phyloP scores from a whole-genome alignment of 2,329 filamentous ascomycete genomes.

The Bipolaris gigantea region DNA sequence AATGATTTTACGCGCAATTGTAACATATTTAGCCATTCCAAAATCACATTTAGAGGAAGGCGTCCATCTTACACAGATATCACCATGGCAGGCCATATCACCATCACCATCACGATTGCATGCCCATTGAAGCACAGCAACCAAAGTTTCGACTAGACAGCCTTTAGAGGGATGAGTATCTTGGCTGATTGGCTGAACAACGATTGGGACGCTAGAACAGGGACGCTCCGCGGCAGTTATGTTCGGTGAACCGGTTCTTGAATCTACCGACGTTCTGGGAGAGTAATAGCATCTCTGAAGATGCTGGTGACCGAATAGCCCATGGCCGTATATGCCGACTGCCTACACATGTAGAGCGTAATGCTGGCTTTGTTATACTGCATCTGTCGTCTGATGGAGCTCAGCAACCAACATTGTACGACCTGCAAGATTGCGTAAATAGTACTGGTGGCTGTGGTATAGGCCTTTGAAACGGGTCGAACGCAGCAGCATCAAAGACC shows the following conservation, averaged over 20 bases:
- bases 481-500: slow-evolving; percentile 23
- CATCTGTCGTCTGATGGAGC: background rate
- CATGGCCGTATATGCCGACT: background rate
- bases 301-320: background rate
- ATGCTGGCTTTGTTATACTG: background rate
- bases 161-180: background rate
- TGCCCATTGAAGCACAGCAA: background rate
- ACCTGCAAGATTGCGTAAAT: slow-evolving; percentile 4
- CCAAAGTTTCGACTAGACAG: background rate
- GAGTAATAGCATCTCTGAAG: background rate
- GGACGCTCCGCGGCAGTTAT: background rate
- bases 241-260: background rate
- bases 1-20: background rate
- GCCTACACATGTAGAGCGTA: background rate
- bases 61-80: background rate
- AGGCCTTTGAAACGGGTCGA: slow-evolving; percentile 16
- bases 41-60: background rate
- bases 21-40: background rate
- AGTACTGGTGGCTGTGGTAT: slow-evolving; percentile 8
- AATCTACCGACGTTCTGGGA: background rate
- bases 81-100: background rate
- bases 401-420: background rate
- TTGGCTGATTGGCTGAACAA: background rate
- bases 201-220: background rate
- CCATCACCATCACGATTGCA: background rate